phyloP scores from a whole-genome alignment of 2,329 filamentous ascomycete genomes.

The Colletotrichum chrysophilum region DNA sequence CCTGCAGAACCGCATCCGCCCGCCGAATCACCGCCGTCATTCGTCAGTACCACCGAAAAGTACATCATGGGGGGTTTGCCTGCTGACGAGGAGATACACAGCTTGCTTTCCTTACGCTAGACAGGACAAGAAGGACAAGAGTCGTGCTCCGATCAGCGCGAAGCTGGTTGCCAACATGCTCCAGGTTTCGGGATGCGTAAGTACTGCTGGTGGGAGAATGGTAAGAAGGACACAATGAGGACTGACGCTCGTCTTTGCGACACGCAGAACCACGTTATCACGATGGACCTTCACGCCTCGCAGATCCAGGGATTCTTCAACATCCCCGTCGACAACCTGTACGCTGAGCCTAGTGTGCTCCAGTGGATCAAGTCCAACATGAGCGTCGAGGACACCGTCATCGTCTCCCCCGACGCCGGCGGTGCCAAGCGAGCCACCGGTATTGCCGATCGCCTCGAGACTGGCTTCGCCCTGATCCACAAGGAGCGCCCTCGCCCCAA shows the following conservation, averaged over 20 bases:
- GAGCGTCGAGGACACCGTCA: conserved; percentile 77
- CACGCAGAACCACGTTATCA: conserved; percentile 62
- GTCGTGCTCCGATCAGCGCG: conserved; percentile 84
- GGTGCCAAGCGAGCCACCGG: conserved; percentile 87
- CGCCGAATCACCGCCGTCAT: conserved; percentile 87
- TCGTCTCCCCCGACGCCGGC: conserved; percentile 86
- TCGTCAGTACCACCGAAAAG: background rate
- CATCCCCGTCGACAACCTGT: conserved; percentile 70
- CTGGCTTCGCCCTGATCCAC: conserved; percentile 86
- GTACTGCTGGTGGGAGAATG: background rate
- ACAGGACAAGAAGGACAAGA: conserved; percentile 90
- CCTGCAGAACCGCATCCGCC: conserved; percentile 67
- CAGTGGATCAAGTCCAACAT: conserved; percentile 85
- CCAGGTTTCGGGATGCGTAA: conserved; percentile 76
- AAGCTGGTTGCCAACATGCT: conserved; percentile 93
- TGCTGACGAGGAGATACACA: background rate
- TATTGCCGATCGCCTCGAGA: conserved; percentile 83
- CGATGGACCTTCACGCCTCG: conserved; percentile 86
- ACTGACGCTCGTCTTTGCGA: background rate
- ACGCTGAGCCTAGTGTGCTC: conserved; percentile 84
- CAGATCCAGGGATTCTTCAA: conserved; percentile 94
- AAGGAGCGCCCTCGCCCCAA: conserved; percentile 72
- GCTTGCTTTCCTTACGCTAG: conserved; percentile 91
- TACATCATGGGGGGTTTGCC: background rate
- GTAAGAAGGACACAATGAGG: background rate